Base-by-base conservation (phyloP, 2,329 filamentous ascomycete genomes). In the Monosporascus sp. region DNA sequence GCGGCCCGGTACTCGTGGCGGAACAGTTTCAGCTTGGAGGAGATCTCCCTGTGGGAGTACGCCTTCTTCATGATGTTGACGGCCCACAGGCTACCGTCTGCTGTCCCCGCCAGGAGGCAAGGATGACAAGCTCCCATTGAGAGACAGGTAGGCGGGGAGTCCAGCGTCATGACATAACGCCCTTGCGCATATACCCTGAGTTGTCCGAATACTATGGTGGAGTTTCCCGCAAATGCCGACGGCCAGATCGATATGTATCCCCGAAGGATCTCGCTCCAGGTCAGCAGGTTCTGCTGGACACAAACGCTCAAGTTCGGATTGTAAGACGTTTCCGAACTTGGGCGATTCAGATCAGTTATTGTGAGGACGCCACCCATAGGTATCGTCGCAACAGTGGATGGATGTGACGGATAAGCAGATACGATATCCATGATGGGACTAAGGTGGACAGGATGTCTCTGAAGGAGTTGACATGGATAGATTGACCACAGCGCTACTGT, bases 401-500 rank as follows among this genome's bases (percentile, higher is more conserved):
- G 81, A 52, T 78, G 70, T 1, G 80, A 79, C 4, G 81, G 81
- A 57, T 81, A 83, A 20, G 74, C 79, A 0, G 79, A 78, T 53
- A 74, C 73, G 35, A 85, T 73, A 59, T 84, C 79, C 55, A 83
- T 72, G 4, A 84, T 71, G 51, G 74, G 68, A 48, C 74, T 80
- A 55, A 77, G 74, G 60, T 84, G 81, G n/a, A 78, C 70, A 5
- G 77, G 72, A 48, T 80, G 74, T 2, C 81, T 75, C 43, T 76
- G 75, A 28, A 84, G 69, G 49, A 82, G 67, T 26, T 70, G 66
- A 45, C 64, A 68, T 1, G 81, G 81, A 40, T 71, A 70, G 43
- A 84, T 61, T 11, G 80, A 84, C 81, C 81, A 85, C 11, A 84
- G 68, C 20, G 74, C 73, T 37, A 84, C 69, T 20, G 77, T 80